Base-by-base conservation (phyloP, 2,329 filamentous ascomycete genomes). In the Cyphellophora europaea region DNA sequence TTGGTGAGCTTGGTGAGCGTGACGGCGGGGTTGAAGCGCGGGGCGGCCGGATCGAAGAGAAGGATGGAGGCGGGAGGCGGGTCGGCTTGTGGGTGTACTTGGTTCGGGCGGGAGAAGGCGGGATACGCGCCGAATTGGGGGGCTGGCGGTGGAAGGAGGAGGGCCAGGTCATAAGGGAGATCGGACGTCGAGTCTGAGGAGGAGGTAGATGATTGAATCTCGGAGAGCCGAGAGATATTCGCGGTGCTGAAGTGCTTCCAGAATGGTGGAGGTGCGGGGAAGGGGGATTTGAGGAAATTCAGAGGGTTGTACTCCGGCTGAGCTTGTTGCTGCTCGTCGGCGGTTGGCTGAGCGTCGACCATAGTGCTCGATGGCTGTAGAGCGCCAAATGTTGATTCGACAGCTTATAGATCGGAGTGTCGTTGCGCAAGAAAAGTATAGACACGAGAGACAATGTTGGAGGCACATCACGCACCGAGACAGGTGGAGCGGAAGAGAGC, bases 211-310 rank as follows among this genome's bases (percentile, higher is more conserved):
- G 49, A 38, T 54, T 58, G 41, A 35, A 71, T 53, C 25, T 68
- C 53, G 37, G 68, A 59, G 15, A 82, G 60, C 31, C 74, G 75
- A 11, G 73, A 61, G 34, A 84, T 52, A 53, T 89, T 93, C 17
- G 81, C 75, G 3, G 76, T 58, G 0, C 85, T 94, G 61, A 96
- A 96, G 56, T 83, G 72, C 48, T 81, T 79, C 78, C 84, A 96
- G 63, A 95, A 93, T 1, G 81, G 79, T 16, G 91, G 91, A 16
- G 91, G 91, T 34, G 82, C 76, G 15, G 91, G 89, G 55, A 87
- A 94, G 27, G 79, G 76, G 15, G 81, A 8, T 25, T 25, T 25
- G 8, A n/a, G n/a, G 21, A 25, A 25, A n/a, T n/a, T n/a, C n/a
- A n/a, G n/a, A n/a, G n/a, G n/a, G n/a, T n/a, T n/a, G n/a, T n/a